A percentile compares a stretch with the other conserved stretches of the same genome.
Conservation (phyloP, 441 rosid genomes). For the Populus tomentosa region DNA sequence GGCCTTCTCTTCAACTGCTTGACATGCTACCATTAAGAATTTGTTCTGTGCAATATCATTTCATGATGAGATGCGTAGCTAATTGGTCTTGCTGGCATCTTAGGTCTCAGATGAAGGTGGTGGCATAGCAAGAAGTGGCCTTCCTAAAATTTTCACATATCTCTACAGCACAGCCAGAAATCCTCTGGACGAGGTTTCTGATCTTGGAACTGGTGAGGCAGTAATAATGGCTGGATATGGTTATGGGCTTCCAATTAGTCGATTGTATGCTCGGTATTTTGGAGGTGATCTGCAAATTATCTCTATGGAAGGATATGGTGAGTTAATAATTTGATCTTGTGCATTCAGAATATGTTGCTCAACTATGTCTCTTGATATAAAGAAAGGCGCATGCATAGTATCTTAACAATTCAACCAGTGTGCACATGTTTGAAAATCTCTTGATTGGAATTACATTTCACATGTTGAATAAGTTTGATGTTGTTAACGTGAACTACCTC, state of each 20-base stretch:
- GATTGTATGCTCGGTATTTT: constrained; percentile 85
- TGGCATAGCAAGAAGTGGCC: constrained; percentile 95
- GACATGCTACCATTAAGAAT: not conserved
- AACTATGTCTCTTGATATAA: not conserved
- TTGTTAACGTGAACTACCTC: no score
- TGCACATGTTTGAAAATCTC: not conserved
- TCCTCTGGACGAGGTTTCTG: constrained; percentile 62
- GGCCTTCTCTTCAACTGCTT: not conserved
- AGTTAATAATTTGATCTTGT: constrained; percentile 25
- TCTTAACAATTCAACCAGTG: not conserved
- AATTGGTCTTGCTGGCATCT: constrained; percentile 17
- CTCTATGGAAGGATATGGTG: constrained; percentile 99
- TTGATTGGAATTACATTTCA: not conserved
- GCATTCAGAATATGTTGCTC: not conserved
- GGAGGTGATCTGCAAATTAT: constrained; percentile 96
- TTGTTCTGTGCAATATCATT: not conserved
- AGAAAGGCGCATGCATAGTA: not conserved
- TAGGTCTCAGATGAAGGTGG: constrained; percentile 98
- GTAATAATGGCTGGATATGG: constrained; percentile 97
- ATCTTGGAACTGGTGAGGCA: constrained; percentile 59
- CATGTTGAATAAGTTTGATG: not conserved
- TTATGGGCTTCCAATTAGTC: constrained; percentile 89
- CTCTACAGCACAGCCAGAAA: constrained; percentile 92
- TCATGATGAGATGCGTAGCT: not conserved
- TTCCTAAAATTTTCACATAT: constrained; percentile 87